Conservation (phyloP, 1,284 basidiomycete species). For the Cutaneotrichosporon cutaneum region DNA sequence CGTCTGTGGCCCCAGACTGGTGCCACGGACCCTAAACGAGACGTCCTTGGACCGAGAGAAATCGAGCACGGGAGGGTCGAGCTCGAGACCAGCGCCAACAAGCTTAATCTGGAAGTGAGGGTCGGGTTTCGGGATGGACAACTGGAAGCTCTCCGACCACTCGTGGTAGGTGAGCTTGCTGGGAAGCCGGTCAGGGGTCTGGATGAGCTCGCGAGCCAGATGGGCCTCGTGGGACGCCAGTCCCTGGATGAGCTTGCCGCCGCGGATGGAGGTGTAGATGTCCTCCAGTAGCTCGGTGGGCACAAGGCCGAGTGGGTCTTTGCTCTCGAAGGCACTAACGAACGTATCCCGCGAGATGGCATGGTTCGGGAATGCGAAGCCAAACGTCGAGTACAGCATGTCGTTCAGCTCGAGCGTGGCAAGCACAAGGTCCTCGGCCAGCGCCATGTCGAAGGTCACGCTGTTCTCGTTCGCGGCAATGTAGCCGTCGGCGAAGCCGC, state of each 20-base stretch:
- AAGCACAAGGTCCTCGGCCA: conserved; percentile 73
- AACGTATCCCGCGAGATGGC: conserved; percentile 70
- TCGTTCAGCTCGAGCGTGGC: conserved; percentile 69
- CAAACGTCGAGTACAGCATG: conserved; percentile 47
- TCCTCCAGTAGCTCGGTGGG: conserved; percentile 70
- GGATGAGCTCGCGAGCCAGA: conserved; percentile 55
- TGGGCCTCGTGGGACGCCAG: conserved; percentile 54
- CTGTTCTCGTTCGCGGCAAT: conserved; percentile 78
- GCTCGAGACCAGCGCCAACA: conserved; percentile 76
- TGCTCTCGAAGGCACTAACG: conserved; percentile 70
- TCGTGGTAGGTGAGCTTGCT: conserved; percentile 74
- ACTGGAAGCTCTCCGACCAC: conserved; percentile 77
- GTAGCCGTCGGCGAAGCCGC: conserved; percentile 81
- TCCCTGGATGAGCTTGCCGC: conserved; percentile 71
- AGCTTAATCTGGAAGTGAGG: conserved; percentile 73
- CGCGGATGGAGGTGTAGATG: conserved; percentile 71
- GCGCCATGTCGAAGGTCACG: conserved; percentile 73
- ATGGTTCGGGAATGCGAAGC: conserved; percentile 64
- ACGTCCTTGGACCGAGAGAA: conserved; percentile 73
- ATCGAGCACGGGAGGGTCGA: conserved; percentile 76
- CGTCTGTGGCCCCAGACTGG: conserved; percentile 72
- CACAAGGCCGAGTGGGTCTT: conserved; percentile 67
- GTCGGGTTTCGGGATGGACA: conserved; percentile 78
- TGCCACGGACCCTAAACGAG: conserved; percentile 83
- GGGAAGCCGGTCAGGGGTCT: conserved; percentile 69